Percentiles rank a stretch among this genome's conserved stretches.
Evolutionary conservation across 2,329 filamentous ascomycete genomes (phyloP).

Genomic region (Ophiocordyceps robertsii): DNA sequence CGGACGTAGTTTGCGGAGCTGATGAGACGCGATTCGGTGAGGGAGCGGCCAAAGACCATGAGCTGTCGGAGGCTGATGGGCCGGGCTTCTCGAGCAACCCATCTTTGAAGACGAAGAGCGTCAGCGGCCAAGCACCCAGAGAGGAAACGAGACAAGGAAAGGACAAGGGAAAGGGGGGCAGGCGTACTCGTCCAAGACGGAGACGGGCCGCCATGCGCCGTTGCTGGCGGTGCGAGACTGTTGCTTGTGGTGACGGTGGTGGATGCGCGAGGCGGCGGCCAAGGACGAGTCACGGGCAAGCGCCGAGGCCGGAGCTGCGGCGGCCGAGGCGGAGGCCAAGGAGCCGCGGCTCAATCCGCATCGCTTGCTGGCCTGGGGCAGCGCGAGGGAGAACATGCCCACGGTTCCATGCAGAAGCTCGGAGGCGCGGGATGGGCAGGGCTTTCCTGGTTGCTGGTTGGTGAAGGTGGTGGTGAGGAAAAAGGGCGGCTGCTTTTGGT

Average conservation of each 20-base stretch:
- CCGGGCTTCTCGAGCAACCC: slow-evolving; percentile 81
- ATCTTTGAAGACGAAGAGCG: slow-evolving; percentile 40
- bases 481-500: too few species aligned
- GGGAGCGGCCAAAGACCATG: slow-evolving; percentile 89
- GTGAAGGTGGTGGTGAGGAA: too few species aligned
- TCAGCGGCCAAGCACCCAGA: slow-evolving; percentile 2
- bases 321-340: slow-evolving; percentile 2
- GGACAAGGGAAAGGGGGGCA: slow-evolving; percentile 4
- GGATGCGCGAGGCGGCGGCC: slow-evolving; percentile 1
- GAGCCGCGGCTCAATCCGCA: slow-evolving; percentile 16
- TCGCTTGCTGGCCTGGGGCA: slow-evolving; percentile 30
- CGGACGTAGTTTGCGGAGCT: slow-evolving; percentile 97
- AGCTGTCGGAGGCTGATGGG: slow-evolving; percentile 95
- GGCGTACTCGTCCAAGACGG: slow-evolving; percentile 49
- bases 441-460: too few species aligned
- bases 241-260: neutral
- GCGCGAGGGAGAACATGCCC: slow-evolving; percentile 31
- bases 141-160: neutral
- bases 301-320: slow-evolving; percentile 3
- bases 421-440: too few species aligned
- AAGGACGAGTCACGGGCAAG: neutral
- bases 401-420: slow-evolving; percentile 20
- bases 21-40: slow-evolving; percentile 80
- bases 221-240: slow-evolving; percentile 9
- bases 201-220: slow-evolving; percentile 47